Evolutionary conservation across 106 monocot species (phyloP).

Genomic region (Acanthochlamys bracteata): DNA sequence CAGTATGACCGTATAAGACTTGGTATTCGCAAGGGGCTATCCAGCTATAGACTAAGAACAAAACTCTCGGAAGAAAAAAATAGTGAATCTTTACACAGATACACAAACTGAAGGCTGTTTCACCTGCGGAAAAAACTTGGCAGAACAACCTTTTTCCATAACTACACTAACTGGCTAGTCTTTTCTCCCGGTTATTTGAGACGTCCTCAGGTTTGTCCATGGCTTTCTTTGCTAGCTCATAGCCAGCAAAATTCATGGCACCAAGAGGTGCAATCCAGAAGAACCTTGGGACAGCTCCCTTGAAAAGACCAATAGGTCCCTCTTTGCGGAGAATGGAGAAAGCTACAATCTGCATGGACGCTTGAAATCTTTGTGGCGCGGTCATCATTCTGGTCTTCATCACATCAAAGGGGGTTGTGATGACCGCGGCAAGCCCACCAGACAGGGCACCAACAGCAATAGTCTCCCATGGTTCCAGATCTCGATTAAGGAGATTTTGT

Average conservation of each 20-base stretch:
- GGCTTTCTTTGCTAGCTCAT: slow-evolving; percentile 95
- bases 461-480: slow-evolving; percentile 87
- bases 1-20: too few species aligned
- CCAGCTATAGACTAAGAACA: too few species aligned
- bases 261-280: slow-evolving; percentile 99
- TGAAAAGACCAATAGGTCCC: slow-evolving; percentile 87
- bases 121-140: neutral
- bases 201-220: slow-evolving; percentile 46
- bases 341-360: slow-evolving; percentile 82
- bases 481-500: slow-evolving; percentile 65
- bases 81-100: too few species aligned
- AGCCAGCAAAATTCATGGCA: slow-evolving; percentile 98
- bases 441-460: slow-evolving; percentile 80
- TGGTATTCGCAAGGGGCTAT: too few species aligned
- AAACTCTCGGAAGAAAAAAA: too few species aligned
- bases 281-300: slow-evolving; percentile 94
- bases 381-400: slow-evolving; percentile 99
- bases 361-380: slow-evolving; percentile 55
- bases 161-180: neutral
- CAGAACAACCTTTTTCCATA: neutral
- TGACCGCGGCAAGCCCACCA: slow-evolving; percentile 82
- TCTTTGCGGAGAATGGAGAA: slow-evolving; percentile 81
- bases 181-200: slow-evolving; percentile 11
- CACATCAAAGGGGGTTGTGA: slow-evolving; percentile 95
- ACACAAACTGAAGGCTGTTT: too few species aligned